Evolutionary conservation across 805 yeast species (phyloP), one percentile per base, ranked within the genome.

Genomic region (Cyberlindnera euphorbiiphila): DNA sequence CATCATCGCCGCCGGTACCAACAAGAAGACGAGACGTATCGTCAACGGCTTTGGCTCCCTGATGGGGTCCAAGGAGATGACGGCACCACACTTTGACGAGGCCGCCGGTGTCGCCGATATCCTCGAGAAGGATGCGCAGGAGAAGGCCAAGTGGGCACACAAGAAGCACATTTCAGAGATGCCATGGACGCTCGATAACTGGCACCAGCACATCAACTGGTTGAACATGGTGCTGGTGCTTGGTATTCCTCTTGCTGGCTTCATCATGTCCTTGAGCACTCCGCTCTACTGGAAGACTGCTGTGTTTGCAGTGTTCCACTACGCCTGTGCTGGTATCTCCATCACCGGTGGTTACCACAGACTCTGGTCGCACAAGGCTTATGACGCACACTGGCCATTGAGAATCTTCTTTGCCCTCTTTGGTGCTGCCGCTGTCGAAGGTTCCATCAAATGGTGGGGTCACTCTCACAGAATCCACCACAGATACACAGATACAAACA

Each of bases 361-460:
- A 62, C 66, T 81, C 46, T 85, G 80, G 78, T 68, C 93, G 20
- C 94, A 85, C 62, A 77, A 81, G 59, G 69, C 91, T 14, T 84
- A 78, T 53, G 71, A 71, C 37, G 88, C 83, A 12, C 70, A 66
- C 42, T 59, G 69, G 55, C 80, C 85, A 12, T 67, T 81, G 29
- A 72, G 78, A 49, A 54, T 81, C 29, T 75, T 81, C 49, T 82
- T 64, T 56, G 94, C 91, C 6, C 60, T 81, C 19, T 84, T 84
- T 53, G 94, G 94, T 46, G 86, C 91, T 23, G 84, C 88, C 29
- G 77, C 88, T 38, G 78, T 84, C 33, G 88, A 84, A 61, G 94
- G 94, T 48, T 82, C 91, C 28, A 78, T 84, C 60, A 84, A 84
- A 62, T 84, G 93, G 93, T 85, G 94, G 94, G 76, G 82, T 32